Conservation (phyloP, 2,329 filamentous ascomycete genomes). For the Aspergillus tubingensis region DNA sequence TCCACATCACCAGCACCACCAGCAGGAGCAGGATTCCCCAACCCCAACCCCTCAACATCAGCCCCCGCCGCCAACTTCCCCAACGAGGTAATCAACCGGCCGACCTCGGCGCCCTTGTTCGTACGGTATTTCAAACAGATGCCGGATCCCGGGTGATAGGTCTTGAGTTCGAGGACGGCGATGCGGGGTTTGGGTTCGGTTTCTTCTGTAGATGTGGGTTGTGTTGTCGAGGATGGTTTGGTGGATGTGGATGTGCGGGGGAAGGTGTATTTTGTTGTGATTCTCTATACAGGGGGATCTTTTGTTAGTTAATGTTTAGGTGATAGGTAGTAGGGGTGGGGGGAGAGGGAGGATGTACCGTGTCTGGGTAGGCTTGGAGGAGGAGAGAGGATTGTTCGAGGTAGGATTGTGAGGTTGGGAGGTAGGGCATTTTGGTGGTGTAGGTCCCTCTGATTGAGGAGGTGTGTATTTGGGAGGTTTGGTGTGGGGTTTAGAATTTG, state of each 20-base stretch:
- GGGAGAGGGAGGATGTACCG: slow-evolving; percentile 58
- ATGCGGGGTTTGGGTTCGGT: slow-evolving; percentile 43
- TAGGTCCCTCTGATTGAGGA: neutral
- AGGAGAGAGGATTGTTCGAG: slow-evolving; percentile 84
- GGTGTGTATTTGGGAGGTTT: neutral
- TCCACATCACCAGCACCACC: slow-evolving; percentile 31
- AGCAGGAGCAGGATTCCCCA: slow-evolving; percentile 32
- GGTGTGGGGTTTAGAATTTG: neutral
- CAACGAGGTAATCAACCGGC: slow-evolving; percentile 74
- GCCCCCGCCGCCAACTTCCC: slow-evolving; percentile 71
- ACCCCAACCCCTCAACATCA: slow-evolving; percentile 59
- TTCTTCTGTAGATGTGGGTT: slow-evolving; percentile 31
- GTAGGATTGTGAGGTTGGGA: slow-evolving; percentile 84
- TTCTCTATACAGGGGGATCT: slow-evolving; percentile 60
- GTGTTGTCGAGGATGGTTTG: slow-evolving; percentile 22
- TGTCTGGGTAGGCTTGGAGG: slow-evolving; percentile 79
- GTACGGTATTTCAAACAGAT: slow-evolving; percentile 88
- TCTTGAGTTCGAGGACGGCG: slow-evolving; percentile 80
- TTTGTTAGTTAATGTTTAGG: slow-evolving; percentile 8
- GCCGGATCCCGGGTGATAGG: slow-evolving; percentile 80
- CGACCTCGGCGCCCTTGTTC: slow-evolving; percentile 86
- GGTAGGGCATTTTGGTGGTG: slow-evolving; percentile 67
- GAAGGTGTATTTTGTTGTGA: slow-evolving; percentile 91
- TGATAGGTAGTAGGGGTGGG: neutral
- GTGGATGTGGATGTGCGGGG: slow-evolving; percentile 30